phyloP scores from a whole-genome alignment of 2,329 filamentous ascomycete genomes.

The Fusarium robinianum region DNA sequence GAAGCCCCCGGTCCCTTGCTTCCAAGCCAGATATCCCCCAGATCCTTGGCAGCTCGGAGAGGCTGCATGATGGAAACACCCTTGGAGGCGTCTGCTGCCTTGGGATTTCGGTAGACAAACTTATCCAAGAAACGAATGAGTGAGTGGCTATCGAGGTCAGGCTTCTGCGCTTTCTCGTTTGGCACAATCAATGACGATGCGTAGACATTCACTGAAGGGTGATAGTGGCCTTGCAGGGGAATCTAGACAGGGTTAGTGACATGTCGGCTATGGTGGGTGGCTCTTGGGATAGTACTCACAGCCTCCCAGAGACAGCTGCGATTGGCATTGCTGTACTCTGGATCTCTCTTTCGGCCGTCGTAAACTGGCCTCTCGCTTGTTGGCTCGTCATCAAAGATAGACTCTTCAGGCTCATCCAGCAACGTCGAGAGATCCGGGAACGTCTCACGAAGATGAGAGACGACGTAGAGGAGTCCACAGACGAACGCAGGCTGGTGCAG shows the following conservation, averaged over 20 bases:
- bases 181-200: slow-evolving; percentile 72
- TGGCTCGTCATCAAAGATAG: slow-evolving; percentile 64
- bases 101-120: slow-evolving; percentile 96
- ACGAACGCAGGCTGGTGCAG: slow-evolving; percentile 92
- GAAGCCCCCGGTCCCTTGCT: slow-evolving; percentile 51
- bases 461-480: slow-evolving; percentile 88
- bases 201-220: slow-evolving; percentile 88
- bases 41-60: slow-evolving; percentile 58
- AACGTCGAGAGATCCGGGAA: slow-evolving; percentile 83
- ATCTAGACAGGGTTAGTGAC: slow-evolving; percentile 38
- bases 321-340: slow-evolving; percentile 91
- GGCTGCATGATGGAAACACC: slow-evolving; percentile 98
- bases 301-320: slow-evolving; percentile 92
- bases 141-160: slow-evolving; percentile 86
- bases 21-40: slow-evolving; percentile 61
- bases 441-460: slow-evolving; percentile 76
- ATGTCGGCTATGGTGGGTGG: neutral
- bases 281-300: slow-evolving; percentile 52
- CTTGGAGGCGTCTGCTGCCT: slow-evolving; percentile 67
- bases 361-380: slow-evolving; percentile 56
- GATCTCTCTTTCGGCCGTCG: slow-evolving; percentile 88
- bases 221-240: slow-evolving; percentile 69
- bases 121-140: slow-evolving; percentile 96
- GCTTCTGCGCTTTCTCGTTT: slow-evolving; percentile 78
- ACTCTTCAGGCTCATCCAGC: slow-evolving; percentile 78